Evolutionary conservation across 805 yeast genomes (phyloP), one percentile per base, ranked within the genome.

Genomic region (Wickerhamiella brachini): DNA sequence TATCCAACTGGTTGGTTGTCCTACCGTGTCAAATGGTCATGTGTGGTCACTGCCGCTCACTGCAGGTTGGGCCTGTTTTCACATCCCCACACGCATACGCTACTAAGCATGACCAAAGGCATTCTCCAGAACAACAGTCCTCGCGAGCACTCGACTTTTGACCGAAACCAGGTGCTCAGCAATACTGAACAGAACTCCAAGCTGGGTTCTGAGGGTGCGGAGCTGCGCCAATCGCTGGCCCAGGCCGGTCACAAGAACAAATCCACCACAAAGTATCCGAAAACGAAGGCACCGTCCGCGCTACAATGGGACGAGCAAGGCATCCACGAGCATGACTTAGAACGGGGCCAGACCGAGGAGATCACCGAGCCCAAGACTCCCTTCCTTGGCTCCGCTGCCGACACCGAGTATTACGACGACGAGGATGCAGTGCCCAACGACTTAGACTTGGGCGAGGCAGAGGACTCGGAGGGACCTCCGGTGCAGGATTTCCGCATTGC

Each of bases 131-230:
- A 57, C 45, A 44, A 47, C 34, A n/a, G n/a, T 5, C 45, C 18
- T 5, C 50, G 23, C 15, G 29, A 45, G 17, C 15, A 37, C 22
- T 13, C 41, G 21, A 49, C 20, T 6, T 60, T 60, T 49, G 65
- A 64, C 56, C 68, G 97, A 54, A 75, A 81, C 57, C 78, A 82
- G 61, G 96, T 88, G 18, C 78, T 83, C 52, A 80, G 77, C 57
- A 88, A 88, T 67, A 88, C 97, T 0, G 75, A 76, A 56, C 68
- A 81, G 58, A 88, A 88, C 63, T 83, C 95, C 0, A 47, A 54
- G 49, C 48, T 60, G 5, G 63, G 62, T 15, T 21, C 39, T 22
- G 59, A 53, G 37, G 63, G 62, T 53, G 54, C 50, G 29, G 54
- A 52, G 24, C 23, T 59, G 24, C 53, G 60, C 24, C 53, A 31